Evolutionary conservation across 768 basidiomycete genomes (phyloP).

Genomic region (Amanita polypyramis): DNA sequence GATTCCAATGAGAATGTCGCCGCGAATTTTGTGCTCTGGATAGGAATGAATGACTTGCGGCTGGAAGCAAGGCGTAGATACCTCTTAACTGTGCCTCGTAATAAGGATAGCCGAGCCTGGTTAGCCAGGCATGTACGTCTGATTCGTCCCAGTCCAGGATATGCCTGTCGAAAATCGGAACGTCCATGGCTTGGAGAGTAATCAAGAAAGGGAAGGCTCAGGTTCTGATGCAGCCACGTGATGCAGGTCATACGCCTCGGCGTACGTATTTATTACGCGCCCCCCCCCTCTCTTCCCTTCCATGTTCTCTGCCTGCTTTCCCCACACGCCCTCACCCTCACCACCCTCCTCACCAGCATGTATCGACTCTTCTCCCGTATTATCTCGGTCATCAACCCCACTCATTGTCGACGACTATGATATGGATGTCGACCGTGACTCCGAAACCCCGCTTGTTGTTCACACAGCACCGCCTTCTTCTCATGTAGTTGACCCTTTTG

Average conservation of each 20-base stretch:
- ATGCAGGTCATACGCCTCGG: not conserved
- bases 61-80: conserved; percentile 22
- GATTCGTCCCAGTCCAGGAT: conserved; percentile 64
- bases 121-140: conserved; percentile 74
- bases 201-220: not conserved
- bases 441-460: not conserved
- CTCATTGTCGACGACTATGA: conserved; percentile 13
- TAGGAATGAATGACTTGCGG: not conserved
- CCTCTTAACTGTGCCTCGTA: conserved; percentile 80
- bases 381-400: conserved; percentile 32
- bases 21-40: conserved; percentile 84
- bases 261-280: conserved; percentile 4
- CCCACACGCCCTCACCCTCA: conserved; percentile 18
- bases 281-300: conserved; percentile 9
- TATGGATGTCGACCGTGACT: conserved; percentile 12
- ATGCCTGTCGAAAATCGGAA: conserved; percentile 7
- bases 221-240: conserved; percentile 6
- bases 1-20: conserved; percentile 78
- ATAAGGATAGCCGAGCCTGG: conserved; percentile 70
- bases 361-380: conserved; percentile 36
- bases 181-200: conserved; percentile 2
- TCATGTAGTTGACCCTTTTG: conserved; percentile 35
- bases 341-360: conserved; percentile 25
- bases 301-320: conserved; percentile 12
- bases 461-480: conserved; percentile 7